phyloP scores from a whole-genome alignment of 805 yeast genomes.

The Ogataea parapolymorpha region DNA sequence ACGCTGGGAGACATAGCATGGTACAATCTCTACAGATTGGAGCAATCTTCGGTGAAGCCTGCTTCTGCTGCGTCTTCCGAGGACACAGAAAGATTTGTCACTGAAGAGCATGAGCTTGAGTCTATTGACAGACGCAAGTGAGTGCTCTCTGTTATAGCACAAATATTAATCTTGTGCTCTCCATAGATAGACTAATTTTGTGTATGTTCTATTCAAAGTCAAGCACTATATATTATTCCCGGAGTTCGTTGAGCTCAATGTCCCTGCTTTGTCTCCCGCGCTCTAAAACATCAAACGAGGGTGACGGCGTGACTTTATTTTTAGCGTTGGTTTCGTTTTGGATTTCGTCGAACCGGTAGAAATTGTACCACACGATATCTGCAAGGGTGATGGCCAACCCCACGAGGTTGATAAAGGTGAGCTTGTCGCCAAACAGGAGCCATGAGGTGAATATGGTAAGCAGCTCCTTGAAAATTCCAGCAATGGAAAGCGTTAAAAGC shows the following conservation, averaged over 20 bases:
- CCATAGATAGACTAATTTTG: neutral
- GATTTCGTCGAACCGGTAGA: constrained; percentile 46
- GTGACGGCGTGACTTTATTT: constrained; percentile 11
- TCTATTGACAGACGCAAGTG: constrained; percentile 10
- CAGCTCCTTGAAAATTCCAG: constrained; percentile 91
- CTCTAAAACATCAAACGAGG: constrained; percentile 5
- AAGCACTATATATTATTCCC: constrained; percentile 2
- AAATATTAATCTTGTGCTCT: neutral
- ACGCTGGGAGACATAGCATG: constrained; percentile 72
- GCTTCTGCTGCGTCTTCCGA: constrained; percentile 7
- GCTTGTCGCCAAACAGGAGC: constrained; percentile 68
- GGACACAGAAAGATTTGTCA: constrained; percentile 19
- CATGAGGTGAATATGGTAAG: constrained; percentile 72
- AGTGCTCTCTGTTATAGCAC: neutral
- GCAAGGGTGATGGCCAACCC: constrained; percentile 74
- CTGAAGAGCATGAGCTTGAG: constrained; percentile 18
- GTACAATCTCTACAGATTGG: constrained; percentile 65
- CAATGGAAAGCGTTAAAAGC: constrained; percentile 81
- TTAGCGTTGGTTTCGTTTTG: constrained; percentile 9
- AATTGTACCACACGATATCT: constrained; percentile 84
- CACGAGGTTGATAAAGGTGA: constrained; percentile 62
- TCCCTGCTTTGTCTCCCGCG: constrained; percentile 5
- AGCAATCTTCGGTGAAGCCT: constrained; percentile 14
- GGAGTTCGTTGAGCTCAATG: constrained; percentile 17
- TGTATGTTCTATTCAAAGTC: neutral